Evolutionary conservation across 139 green algal genomes (phyloP), one percentile per base, ranked within the genome.

Genomic region (Raphidocelis subcapitata): DNA sequence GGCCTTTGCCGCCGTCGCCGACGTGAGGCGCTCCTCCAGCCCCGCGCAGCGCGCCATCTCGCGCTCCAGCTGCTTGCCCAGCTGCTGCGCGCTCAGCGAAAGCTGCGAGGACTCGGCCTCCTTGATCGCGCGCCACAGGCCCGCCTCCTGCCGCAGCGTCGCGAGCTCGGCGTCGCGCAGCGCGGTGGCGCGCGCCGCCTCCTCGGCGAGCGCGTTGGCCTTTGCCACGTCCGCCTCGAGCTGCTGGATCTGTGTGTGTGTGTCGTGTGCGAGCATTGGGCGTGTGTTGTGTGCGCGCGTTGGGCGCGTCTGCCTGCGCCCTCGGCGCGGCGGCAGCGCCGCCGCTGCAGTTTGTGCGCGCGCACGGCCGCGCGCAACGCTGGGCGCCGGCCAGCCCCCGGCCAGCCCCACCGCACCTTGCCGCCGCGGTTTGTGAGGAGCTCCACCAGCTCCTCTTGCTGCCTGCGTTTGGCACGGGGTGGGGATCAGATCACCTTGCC

Each of bases 201-300:
- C 35, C 20, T 65, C 5, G 16, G 49, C 24, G 21, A 54, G 28
- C 41, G 60, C 37, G 26, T 29, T 31, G 18, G 72, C 15, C 0
- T 66, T 10, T 24, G 47, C 23, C 24, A 83, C 44, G 44, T 81
- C 63, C 5, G 79, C 73, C 46, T 87, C 82, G 0, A 87, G 79
- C 54, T 87, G 75, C 52, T 85, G 72, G 32, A 87, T 85, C 79
- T 85, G 70, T 52, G 62, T 26, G 44, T 3, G 64, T 41, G 4
- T 5, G 20, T 14, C 10, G 10, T 62, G 14, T 62, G 55, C 26
- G 16, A 62, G 16, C 10, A 12, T 15, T 12, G 5, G 55, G 55
- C 26, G 55, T 16, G 8, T 8, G 55, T 16, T 62, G n/a, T 16
- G 10, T 67, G 35, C 2, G 33, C 35, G 18, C 31, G 33, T 67